Percentiles rank a stretch among this genome's conserved stretches.
These are phyloP conservation scores for Osmanthus fragrans DNA, from an alignment of 257 asterid genomes.

Conservation along the genomic window DNA sequence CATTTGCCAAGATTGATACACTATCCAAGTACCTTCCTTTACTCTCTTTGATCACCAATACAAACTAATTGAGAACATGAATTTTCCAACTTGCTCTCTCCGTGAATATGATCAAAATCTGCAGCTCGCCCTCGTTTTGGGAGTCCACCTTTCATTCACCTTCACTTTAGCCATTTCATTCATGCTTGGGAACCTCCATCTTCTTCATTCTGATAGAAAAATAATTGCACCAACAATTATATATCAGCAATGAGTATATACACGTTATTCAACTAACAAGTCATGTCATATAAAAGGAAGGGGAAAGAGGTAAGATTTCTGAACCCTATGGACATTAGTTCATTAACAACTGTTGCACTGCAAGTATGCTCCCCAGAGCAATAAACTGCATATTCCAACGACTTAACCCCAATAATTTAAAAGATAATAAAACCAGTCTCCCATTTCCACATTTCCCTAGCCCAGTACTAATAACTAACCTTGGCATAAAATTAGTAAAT, in stretches of 20 bases:
- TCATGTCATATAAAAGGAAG: not conserved
- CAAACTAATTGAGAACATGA: conserved; percentile 48
- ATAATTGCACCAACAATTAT: not conserved
- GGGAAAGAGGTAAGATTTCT: not conserved
- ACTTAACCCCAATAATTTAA: not conserved
- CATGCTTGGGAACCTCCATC: conserved; percentile 36
- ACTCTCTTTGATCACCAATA: conserved; percentile 43
- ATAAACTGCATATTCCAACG: not conserved
- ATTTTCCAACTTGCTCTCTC: conserved; percentile 47
- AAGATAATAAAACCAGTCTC: not conserved
- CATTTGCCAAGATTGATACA: not conserved
- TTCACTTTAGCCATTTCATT: conserved; percentile 22
- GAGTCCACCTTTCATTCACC: conserved; percentile 42
- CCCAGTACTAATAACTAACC: not conserved
- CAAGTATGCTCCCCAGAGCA: not conserved
- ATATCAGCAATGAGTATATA: conserved; percentile 7
- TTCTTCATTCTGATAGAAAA: conserved; percentile 29
- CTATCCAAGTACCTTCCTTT: conserved; percentile 38
- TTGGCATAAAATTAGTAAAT: not conserved
- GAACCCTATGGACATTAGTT: not conserved
- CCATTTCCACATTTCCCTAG: not conserved
- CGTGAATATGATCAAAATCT: conserved; percentile 35
- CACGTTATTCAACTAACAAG: not conserved
- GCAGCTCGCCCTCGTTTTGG: conserved; percentile 37
- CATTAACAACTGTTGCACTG: not conserved